Evolutionary conservation across 768 basidiomycete genomes (phyloP).

Genomic region (Naganishia vishniacii): DNA sequence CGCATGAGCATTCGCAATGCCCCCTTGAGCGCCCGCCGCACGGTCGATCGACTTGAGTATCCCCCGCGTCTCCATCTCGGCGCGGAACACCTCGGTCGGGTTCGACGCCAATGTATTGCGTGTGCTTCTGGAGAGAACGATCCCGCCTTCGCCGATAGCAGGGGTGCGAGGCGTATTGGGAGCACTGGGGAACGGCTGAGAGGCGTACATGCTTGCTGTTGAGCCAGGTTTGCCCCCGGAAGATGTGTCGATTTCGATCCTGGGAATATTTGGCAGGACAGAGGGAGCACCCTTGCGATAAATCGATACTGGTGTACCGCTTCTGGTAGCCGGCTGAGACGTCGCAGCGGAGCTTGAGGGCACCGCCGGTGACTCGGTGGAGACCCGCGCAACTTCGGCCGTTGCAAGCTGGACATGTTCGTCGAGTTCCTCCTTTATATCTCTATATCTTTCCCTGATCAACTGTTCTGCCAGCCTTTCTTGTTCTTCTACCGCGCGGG

Average conservation of each 20-base stretch:
- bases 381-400: not conserved
- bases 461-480: slow-evolving; percentile 8
- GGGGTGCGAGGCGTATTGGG: not conserved
- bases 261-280: slow-evolving; percentile 4
- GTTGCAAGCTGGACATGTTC: not conserved
- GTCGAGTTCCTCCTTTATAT: not conserved
- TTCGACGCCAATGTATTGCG: not conserved
- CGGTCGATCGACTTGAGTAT: slow-evolving; percentile 20
- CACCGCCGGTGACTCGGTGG: not conserved
- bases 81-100: slow-evolving; percentile 1
- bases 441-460: not conserved
- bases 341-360: not conserved
- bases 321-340: slow-evolving; percentile 3
- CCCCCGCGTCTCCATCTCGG: slow-evolving; percentile 18
- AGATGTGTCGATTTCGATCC: not conserved
- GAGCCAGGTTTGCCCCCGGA: not conserved
- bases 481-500: slow-evolving; percentile 20
- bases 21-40: not conserved
- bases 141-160: not conserved
- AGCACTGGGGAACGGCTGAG: too few relatives aligned
- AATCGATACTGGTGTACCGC: not conserved
- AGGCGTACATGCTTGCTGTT: not conserved
- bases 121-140: not conserved
- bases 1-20: not conserved
- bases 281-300: slow-evolving; percentile 4